These are phyloP conservation scores for Xylariomycetidae sp. DNA, from an alignment of 2,329 filamentous ascomycete species.

Conservation along the genomic window DNA sequence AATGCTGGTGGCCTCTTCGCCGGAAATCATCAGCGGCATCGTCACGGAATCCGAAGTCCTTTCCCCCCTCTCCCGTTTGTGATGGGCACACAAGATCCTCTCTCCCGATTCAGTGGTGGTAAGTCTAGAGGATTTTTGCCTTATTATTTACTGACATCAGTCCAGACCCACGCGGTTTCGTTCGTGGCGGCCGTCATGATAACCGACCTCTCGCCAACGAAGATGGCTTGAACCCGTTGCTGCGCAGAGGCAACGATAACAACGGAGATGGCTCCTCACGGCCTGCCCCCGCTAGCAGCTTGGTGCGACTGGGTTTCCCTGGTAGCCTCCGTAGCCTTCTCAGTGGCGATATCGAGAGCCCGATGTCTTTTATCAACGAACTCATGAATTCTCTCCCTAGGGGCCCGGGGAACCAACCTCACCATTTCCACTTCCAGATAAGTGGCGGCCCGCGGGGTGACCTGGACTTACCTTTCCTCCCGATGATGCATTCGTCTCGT, in stretches of 20 bases:
- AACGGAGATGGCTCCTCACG: slow-evolving; percentile 44
- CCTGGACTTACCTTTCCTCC: slow-evolving; percentile 41
- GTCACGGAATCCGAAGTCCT: slow-evolving; percentile 50
- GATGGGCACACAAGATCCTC: slow-evolving; percentile 20
- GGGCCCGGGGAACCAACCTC: slow-evolving; percentile 43
- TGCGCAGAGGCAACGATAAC: slow-evolving; percentile 56
- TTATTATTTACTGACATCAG: slow-evolving; percentile 18
- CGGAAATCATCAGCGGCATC: slow-evolving; percentile 49
- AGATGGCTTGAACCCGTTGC: slow-evolving; percentile 81
- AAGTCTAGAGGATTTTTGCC: not conserved
- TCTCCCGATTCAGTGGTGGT: not conserved
- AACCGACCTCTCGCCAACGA: slow-evolving; percentile 57
- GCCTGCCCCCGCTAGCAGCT: slow-evolving; percentile 41
- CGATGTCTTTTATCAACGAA: slow-evolving; percentile 52
- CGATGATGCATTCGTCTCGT: slow-evolving; percentile 28
- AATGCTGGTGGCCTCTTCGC: slow-evolving; percentile 35
- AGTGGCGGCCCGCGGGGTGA: slow-evolving; percentile 45
- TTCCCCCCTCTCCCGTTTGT: slow-evolving; percentile 45
- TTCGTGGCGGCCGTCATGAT: slow-evolving; percentile 49
- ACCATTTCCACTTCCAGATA: slow-evolving; percentile 61
- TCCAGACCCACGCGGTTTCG: slow-evolving; percentile 33
- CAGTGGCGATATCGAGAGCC: slow-evolving; percentile 39
- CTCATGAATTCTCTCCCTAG: slow-evolving; percentile 51
- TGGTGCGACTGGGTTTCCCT: slow-evolving; percentile 50
- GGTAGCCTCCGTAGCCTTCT: slow-evolving; percentile 42